These are phyloP conservation scores for Rhizopus arrhizus DNA, from an alignment of 371 early-diverging fungal species.

Conservation along the genomic window DNA sequence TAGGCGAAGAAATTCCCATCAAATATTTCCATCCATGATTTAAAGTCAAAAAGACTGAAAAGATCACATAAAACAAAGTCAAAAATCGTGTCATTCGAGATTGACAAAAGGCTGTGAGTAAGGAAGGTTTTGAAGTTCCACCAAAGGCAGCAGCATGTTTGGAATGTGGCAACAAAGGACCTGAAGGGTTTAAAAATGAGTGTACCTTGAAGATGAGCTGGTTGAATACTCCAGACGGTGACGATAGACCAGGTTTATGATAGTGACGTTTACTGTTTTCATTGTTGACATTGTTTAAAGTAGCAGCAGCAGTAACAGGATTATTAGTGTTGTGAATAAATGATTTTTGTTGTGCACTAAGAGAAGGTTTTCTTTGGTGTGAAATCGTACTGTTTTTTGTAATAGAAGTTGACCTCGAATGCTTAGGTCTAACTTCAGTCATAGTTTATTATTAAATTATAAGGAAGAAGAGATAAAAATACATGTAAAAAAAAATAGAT, in stretches of 20 bases:
- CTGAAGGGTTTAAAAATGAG: conserved; percentile 31
- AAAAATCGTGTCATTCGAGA: conserved; percentile 38
- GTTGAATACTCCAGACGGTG: conserved; percentile 10
- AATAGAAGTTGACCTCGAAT: conserved; percentile 30
- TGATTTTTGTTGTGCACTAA: conserved; percentile 19
- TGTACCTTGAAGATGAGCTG: conserved; percentile 19
- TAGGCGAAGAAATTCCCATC: conserved; percentile 18
- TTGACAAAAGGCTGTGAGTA: conserved; percentile 17
- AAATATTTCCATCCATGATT: conserved; percentile 41
- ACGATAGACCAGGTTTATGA: background rate
- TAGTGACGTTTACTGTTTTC: conserved; percentile 14
- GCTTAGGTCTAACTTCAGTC: conserved; percentile 30
- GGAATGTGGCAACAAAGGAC: conserved; percentile 46
- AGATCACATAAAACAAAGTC: conserved; percentile 41
- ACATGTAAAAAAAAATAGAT: conserved; percentile 4
- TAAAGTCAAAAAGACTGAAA: conserved; percentile 46
- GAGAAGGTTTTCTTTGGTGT: conserved; percentile 31
- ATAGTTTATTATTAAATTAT: conserved; percentile 9
- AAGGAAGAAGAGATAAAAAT: background rate
- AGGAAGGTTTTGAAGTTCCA: conserved; percentile 32
- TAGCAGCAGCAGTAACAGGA: conserved; percentile 8
- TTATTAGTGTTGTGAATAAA: conserved; percentile 5
- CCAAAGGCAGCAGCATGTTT: conserved; percentile 48
- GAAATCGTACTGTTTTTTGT: conserved; percentile 29
- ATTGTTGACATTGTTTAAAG: conserved; percentile 4